Percentiles rank a stretch among this genome's conserved stretches.
These are phyloP conservation scores for Pyronema domesticum DNA, from an alignment of 495 filamentous ascomycete genomes.

Conservation along the genomic window DNA sequence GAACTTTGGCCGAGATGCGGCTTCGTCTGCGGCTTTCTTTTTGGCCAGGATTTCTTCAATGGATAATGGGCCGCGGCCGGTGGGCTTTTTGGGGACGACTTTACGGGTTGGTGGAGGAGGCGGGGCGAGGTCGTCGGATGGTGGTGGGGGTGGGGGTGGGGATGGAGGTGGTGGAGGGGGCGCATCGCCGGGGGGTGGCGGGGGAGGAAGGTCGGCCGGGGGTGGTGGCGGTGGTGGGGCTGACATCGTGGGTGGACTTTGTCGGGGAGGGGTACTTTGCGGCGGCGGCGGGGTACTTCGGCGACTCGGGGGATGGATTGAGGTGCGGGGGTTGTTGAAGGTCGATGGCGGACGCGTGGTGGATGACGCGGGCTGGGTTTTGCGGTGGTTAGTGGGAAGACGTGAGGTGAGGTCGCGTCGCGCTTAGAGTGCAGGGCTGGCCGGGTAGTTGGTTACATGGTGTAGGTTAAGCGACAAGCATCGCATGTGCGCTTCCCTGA, in stretches of 20 bases:
- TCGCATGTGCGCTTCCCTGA: too few species aligned
- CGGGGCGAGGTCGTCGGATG: slow-evolving; percentile 28
- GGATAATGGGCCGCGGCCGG: slow-evolving; percentile 40
- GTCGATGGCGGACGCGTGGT: background rate
- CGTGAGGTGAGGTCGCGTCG: too few species aligned
- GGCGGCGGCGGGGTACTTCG: too few species aligned
- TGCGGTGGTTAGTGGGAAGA: too few species aligned
- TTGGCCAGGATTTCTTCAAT: slow-evolving; percentile 62
- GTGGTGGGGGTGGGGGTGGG: slow-evolving; percentile 43
- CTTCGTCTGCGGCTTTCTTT: slow-evolving; percentile 63
- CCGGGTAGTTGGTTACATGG: too few species aligned
- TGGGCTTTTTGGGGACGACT: slow-evolving; percentile 15
- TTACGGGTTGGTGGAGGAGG: slow-evolving; percentile 25
- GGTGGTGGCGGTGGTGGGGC: slow-evolving; percentile 15
- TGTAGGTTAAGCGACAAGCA: too few species aligned
- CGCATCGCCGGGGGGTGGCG: slow-evolving; percentile 27
- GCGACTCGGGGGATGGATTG: background rate
- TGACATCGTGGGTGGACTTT: background rate
- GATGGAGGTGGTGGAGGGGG: slow-evolving; percentile 35
- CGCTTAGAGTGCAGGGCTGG: too few species aligned
- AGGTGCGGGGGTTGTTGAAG: too few species aligned
- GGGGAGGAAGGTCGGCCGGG: slow-evolving; percentile 14
- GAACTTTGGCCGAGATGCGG: slow-evolving; percentile 75
- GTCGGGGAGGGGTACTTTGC: too few species aligned
- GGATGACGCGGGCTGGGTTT: background rate